Base-by-base conservation (phyloP, 345 rosid species). In the Cochlearia excelsa region DNA sequence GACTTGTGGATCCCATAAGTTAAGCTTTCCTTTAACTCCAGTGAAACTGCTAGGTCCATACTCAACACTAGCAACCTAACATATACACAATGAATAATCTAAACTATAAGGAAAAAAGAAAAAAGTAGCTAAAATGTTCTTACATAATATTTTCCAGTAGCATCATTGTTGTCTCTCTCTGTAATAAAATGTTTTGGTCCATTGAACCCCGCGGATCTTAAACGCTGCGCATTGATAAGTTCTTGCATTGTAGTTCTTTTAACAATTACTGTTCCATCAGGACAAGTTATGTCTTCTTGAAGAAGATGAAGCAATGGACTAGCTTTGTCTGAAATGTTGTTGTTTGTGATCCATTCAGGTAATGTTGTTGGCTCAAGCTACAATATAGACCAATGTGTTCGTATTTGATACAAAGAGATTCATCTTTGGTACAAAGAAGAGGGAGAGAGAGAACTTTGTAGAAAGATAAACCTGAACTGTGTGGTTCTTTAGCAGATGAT, bases 101-200 rank as follows among this genome's bases (percentile, higher is more conserved):
- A 53, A 41, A 54, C 2, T 60, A 52, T 42, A 27, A 59, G 52
- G 38, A 45, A 4, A 1, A 11, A 68, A 51, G 47, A 34, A 38
- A 44, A 9, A 29, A 27, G 41, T 26, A n/a, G n/a, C n/a, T n/a
- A n/a, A n/a, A 53, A 51, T 2, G 52, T 23, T 44, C 61, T 51
- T 63, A 70, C 74, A 49, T 63, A 54, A 64, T 70, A 54, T n/a
- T n/a, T n/a, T 34, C 70, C 74, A 35, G 4, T 29, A 5, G 26
- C n/a, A 46, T 69, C 52, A 59, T 16, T 29, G 53, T 28, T 6
- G 10, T 40, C 41, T 27, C 31, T 26, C 31, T 33, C 28, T 33
- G 46, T 30, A 41, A 0, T 45, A 9, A 27, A 3, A 46, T 53
- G 3, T 40, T 30, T 69, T 28, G 57, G 53, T 51, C 50, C 3